Percentiles rank a stretch among this genome's conserved stretches.
These are phyloP conservation scores for Microsporum canis DNA, from an alignment of 2,329 filamentous ascomycete species.

Conservation along the genomic window DNA sequence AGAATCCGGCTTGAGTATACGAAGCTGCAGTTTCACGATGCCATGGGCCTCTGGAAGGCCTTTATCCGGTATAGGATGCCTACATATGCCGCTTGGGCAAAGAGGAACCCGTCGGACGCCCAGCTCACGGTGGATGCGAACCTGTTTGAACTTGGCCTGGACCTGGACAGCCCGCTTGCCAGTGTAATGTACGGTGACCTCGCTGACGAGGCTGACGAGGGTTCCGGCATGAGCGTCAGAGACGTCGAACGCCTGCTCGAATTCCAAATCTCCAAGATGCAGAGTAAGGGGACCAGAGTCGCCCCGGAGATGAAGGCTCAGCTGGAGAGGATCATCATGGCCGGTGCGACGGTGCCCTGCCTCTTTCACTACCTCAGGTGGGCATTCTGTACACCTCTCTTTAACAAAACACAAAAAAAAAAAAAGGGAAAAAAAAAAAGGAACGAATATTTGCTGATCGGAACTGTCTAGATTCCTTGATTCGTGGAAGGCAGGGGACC, in stretches of 20 bases:
- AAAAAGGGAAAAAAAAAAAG: background rate
- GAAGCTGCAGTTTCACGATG: constrained; percentile 67
- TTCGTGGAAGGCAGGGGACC: constrained; percentile 83
- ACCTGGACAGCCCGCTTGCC: constrained; percentile 38
- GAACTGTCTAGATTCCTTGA: constrained; percentile 60
- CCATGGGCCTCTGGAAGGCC: constrained; percentile 64
- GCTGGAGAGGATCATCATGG: constrained; percentile 56
- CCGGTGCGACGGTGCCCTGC: constrained; percentile 57
- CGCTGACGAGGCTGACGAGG: constrained; percentile 22
- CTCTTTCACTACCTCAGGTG: constrained; percentile 65
- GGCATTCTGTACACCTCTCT: constrained; percentile 11
- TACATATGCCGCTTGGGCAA: constrained; percentile 52
- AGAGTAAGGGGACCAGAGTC: constrained; percentile 72
- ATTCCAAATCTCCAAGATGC: constrained; percentile 79
- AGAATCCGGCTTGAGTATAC: constrained; percentile 68
- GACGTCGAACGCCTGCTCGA: constrained; percentile 69
- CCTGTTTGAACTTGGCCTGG: constrained; percentile 48
- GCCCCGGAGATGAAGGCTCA: constrained; percentile 61
- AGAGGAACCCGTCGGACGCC: constrained; percentile 38
- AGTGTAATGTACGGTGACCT: constrained; percentile 42
- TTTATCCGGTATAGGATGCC: constrained; percentile 73
- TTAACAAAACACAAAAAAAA: background rate
- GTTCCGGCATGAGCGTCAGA: constrained; percentile 34
- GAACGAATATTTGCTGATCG: background rate
- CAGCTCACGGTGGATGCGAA: constrained; percentile 50